Base-by-base conservation (phyloP, 495 filamentous ascomycete species). In the Hypoxylon trugodes region DNA sequence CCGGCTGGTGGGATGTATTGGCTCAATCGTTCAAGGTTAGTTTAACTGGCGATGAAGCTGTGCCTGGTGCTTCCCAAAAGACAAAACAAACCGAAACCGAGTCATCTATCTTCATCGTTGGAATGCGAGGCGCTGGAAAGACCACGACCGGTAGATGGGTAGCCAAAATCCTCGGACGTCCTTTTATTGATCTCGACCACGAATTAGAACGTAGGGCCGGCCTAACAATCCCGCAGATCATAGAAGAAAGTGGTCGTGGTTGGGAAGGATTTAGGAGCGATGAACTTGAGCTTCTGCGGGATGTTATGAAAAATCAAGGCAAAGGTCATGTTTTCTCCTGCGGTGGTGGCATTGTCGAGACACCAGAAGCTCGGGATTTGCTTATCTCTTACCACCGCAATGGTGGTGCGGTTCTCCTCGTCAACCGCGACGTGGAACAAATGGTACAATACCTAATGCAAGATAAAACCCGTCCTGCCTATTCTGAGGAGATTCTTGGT, bases 111-210 rank as follows among this genome's bases (percentile, higher is more conserved):
- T 90, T 96, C 76, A 90, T 99, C 68, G 93, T 99, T 63, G 95
- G 95, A 15, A 99, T 99, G 95, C 87, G 95, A 61, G 95, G 96
- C 67, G 96, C 92, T 46, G 95, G 95, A 32, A 99, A 99, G 79
- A 96, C 96, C 1, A 99, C 95, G 2, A 88, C 91, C 16, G 94
- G 94, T 16, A 83, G 84, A 13, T 96, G 92, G 90, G 89, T 93
- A 69, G 85, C 87, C 2, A 82, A 84, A 58, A 81, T 90, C 21
- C 81, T 99, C 1, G 84, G 86, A 47, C 83, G 92, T 56, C 86
- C 90, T 16, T 87, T 96, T 45, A 73, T 96, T 24, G 95, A 99
- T 69, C 83, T 99, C 46, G 95, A 99, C 69, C 83, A 83, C 2
- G 90, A 93, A 68, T 82, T 99, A 40, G 95, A 99, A 75, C 78